Percentiles rank a stretch among this genome's conserved stretches.
Evolutionary conservation across 2,329 filamentous ascomycete species (phyloP).

Genomic region (Alternaria angustiovoidea): DNA sequence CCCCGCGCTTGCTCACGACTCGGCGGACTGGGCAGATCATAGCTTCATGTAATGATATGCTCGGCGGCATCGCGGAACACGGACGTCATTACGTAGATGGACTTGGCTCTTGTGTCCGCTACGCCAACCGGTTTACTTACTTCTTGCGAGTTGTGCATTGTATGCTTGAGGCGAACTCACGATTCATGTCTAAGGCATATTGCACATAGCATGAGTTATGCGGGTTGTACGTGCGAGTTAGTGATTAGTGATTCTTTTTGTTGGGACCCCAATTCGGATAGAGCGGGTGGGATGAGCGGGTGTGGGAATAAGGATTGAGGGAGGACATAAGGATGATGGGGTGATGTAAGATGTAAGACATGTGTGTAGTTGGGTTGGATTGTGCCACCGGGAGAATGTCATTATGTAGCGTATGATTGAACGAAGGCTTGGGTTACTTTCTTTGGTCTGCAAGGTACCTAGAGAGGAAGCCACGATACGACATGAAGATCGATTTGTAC

Average conservation of each 20-base stretch:
- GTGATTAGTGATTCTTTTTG: background rate
- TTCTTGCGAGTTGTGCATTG: background rate
- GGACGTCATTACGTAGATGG: background rate
- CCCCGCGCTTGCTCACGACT: background rate
- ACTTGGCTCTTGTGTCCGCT: background rate
- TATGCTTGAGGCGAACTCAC: background rate
- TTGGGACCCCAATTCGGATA: background rate
- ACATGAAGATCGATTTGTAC: background rate
- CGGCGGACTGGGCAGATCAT: background rate
- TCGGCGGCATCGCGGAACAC: background rate
- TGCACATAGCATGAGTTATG: background rate
- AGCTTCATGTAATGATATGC: background rate
- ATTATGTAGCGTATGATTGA: background rate
- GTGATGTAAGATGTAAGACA: slow-evolving; percentile 1
- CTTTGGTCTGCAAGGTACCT: background rate
- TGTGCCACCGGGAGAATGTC: background rate
- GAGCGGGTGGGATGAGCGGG: background rate
- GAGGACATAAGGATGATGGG: background rate
- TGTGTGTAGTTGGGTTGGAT: background rate
- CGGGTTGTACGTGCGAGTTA: background rate
- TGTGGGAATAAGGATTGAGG: background rate
- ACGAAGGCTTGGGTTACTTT: background rate
- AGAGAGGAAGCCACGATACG: background rate
- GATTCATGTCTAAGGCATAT: background rate
- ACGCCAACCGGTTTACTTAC: background rate